Evolutionary conservation across 192 early-diverging fungal species (phyloP), one percentile per base, ranked within the genome.

Genomic region (Linnemannia exigua): DNA sequence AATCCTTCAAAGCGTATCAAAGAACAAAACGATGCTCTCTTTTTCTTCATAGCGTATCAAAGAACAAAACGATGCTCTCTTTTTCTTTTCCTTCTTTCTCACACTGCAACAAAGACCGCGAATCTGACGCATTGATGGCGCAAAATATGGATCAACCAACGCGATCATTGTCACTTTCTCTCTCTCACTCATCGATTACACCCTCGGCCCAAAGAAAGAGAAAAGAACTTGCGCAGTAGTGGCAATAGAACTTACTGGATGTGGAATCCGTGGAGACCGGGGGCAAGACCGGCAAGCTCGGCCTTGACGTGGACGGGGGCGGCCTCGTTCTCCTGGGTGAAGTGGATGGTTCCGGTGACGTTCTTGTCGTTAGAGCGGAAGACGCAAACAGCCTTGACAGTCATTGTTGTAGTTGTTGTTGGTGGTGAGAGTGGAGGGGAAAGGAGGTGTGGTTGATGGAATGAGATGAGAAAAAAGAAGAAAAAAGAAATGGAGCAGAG

Each of bases 261-360:
- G 89, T 98, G 97, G 95, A 98, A 96, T 68, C 97, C 97, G 89
- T 96, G 96, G 70, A 92, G 87, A 69, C 95, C 96, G 9, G 93
- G 89, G 7, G 80, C 79, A 67, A 98, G 90, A 48, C 95, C 95
- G 61, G 79, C 73, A 77, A 97, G 66, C 47, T 89, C 76, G 71
- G 90, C 91, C 33, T 91, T 79, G 88, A 98, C 89, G 38, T 76
- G 52, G 68, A 91, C 89, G 58, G 91, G 91, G 11, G 89, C 89
- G 63, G 81, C 66, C 87, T 92, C 93, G 72, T 81, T 79, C 41
- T 90, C 93, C 90, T 97, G 96, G 69, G 80, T 89, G 85, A 97
- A 92, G 44, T 79, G 91, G 77, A 97, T 88, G 66, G 91, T 92
- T 80, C 96, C 96, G 36, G 90, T 84, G 84, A 94, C 94, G 80